phyloP scores from a whole-genome alignment of 805 yeast genomes.

The Brettanomyces bruxellensis region DNA sequence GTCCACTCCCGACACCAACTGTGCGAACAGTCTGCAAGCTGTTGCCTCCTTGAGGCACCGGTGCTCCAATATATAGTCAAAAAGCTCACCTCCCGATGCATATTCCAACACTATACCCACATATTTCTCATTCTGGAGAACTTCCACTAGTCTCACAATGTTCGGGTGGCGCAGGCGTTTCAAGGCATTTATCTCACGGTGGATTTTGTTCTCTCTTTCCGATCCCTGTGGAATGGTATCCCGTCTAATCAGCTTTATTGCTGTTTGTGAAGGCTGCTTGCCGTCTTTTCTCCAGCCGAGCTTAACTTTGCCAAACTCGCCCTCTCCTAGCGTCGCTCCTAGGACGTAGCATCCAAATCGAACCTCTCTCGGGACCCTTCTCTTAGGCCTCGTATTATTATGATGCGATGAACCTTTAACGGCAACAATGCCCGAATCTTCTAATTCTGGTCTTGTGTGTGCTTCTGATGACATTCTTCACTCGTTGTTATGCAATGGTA shows the following conservation, averaged over 20 bases:
- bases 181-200: conserved; percentile 86
- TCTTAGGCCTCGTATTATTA: background rate
- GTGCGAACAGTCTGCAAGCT: conserved; percentile 87
- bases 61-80: conserved; percentile 83
- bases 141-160: conserved; percentile 85
- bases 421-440: no score
- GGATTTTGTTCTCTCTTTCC: conserved; percentile 80
- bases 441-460: no score
- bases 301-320: conserved; percentile 97
- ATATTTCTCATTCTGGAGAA: conserved; percentile 85
- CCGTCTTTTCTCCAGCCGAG: conserved; percentile 92
- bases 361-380: conserved; percentile 47
- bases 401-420: background rate
- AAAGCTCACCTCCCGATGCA: conserved; percentile 95
- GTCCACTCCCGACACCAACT: conserved; percentile 86
- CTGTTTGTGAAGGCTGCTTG: conserved; percentile 72
- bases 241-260: conserved; percentile 84
- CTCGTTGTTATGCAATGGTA: no score
- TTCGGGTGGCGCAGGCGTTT: conserved; percentile 86
- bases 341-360: conserved; percentile 85
- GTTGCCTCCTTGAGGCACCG: conserved; percentile 77
- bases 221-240: conserved; percentile 83
- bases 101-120: conserved; percentile 95
- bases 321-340: conserved; percentile 94
- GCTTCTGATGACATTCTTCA: no score